Base-by-base conservation (phyloP, 1,284 basidiomycete genomes). In the Austroboletus niveus region DNA sequence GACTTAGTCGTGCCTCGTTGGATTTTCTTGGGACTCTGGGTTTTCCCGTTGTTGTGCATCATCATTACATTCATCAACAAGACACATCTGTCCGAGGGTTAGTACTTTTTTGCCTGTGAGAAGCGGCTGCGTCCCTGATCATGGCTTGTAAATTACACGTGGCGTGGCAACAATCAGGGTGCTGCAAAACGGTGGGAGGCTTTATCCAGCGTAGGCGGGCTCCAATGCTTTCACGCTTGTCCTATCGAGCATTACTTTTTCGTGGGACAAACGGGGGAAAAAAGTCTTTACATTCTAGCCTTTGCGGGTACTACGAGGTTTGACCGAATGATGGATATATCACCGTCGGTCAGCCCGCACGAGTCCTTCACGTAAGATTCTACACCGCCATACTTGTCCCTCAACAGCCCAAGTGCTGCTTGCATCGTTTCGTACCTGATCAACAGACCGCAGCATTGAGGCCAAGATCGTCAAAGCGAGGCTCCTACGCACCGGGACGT, bases 371-470 rank as follows among this genome's bases (percentile, higher is more conserved):
- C 60, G 57, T 90, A 90, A 43, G 62, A 70, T 56, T 86, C 81
- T 3, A 76, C 81, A n/a, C 87, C 86, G 1, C 81, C 80, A 57
- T 89, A 90, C 54, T 79, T 78, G 31, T 79, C 72, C 17, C 80
- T 71, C 8, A 90, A 60, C 42, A 87, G 67, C 20, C 71, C 58
- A 15, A 90, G 72, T 62, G 87, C 87, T 2, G 84, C 81, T 3
- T 73, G 58, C 87, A 90, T 90, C 1, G 85, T 87, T 59, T 86
- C 85, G 40, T 75, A 75, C 48, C 87, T 90, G 56, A 30, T 3
- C 27, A 34, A 31, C 20, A 14, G 22, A 24, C 22, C 29, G 32
- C 41, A 8, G 17, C 9, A 45, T 24, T 46, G 36, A 48, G 47
- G 1, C 24, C 27, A 35, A 39, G 29, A 35, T 27, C 29, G 24